Percentiles rank a stretch among this genome's conserved stretches.
phyloP scores from a whole-genome alignment of 2,329 filamentous ascomycete species.

The Hyphodiscus sp. region DNA sequence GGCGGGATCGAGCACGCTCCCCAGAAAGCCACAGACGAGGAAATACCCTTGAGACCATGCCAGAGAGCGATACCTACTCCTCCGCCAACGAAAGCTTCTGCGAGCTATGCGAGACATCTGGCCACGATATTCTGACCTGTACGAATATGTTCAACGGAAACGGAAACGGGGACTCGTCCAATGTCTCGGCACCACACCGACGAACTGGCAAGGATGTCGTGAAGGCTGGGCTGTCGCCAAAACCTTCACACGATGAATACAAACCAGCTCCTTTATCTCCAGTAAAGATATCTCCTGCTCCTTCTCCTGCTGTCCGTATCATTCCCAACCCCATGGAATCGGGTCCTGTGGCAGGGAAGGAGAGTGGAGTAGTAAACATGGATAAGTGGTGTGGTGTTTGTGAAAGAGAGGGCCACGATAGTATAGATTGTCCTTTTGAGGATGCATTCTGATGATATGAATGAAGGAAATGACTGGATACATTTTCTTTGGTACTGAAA shows the following conservation, averaged over 20 bases:
- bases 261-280: constrained; percentile 52
- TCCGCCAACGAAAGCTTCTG: constrained; percentile 65
- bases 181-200: constrained; percentile 12
- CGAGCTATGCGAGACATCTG: constrained; percentile 88
- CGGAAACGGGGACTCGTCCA: constrained; percentile 11
- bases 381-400: constrained; percentile 96
- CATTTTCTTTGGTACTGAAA: not conserved
- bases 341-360: constrained; percentile 69
- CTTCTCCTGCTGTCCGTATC: constrained; percentile 36
- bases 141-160: constrained; percentile 67
- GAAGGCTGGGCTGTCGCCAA: constrained; percentile 35
- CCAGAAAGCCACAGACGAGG: constrained; percentile 42
- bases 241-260: constrained; percentile 35
- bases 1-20: constrained; percentile 42
- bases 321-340: constrained; percentile 58
- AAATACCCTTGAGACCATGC: constrained; percentile 60
- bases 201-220: constrained; percentile 33
- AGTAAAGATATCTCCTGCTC: constrained; percentile 37
- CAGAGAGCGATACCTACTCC: constrained; percentile 63
- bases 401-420: constrained; percentile 93
- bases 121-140: constrained; percentile 92
- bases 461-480: constrained; percentile 1
- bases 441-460: constrained; percentile 53
- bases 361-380: constrained; percentile 70
- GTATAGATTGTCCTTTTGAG: constrained; percentile 89